Percentiles rank a stretch among this genome's conserved stretches.
phyloP scores from a whole-genome alignment of 2,329 filamentous ascomycete genomes.

The Didymella sp. region DNA sequence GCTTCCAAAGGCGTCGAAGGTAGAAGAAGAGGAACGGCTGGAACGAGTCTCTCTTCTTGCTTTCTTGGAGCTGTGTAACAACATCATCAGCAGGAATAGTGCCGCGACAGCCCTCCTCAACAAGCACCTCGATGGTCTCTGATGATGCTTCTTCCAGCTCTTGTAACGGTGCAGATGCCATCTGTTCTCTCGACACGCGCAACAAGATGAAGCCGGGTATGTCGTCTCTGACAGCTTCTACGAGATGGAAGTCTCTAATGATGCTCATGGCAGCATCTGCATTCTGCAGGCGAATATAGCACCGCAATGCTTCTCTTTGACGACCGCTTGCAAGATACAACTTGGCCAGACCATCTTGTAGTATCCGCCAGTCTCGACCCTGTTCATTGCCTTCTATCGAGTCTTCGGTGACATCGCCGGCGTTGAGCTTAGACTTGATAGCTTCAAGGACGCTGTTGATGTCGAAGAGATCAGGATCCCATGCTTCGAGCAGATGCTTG shows the following conservation, averaged over 20 bases:
- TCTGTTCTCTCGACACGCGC: slow-evolving; percentile 75
- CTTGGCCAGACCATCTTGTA: slow-evolving; percentile 85
- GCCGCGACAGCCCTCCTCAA: slow-evolving; percentile 89
- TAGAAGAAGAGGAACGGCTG: slow-evolving; percentile 90
- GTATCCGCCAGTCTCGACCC: slow-evolving; percentile 83
- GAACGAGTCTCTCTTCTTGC: slow-evolving; percentile 60
- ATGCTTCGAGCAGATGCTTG: slow-evolving; percentile 78
- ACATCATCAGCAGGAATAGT: slow-evolving; percentile 81
- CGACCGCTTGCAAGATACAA: slow-evolving; percentile 83
- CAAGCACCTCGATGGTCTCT: slow-evolving; percentile 84
- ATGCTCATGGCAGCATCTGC: slow-evolving; percentile 86
- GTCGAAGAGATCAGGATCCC: slow-evolving; percentile 86
- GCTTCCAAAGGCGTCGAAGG: slow-evolving; percentile 82
- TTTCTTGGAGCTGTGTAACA: slow-evolving; percentile 73
- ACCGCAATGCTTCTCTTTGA: slow-evolving; percentile 82
- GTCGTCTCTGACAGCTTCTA: slow-evolving; percentile 87
- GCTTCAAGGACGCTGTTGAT: slow-evolving; percentile 76
- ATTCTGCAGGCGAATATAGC: slow-evolving; percentile 90
- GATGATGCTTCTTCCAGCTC: slow-evolving; percentile 82
- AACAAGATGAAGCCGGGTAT: slow-evolving; percentile 88
- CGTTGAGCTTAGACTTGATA: slow-evolving; percentile 82
- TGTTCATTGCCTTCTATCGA: slow-evolving; percentile 75
- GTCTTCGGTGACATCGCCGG: slow-evolving; percentile 75
- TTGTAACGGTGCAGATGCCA: slow-evolving; percentile 67
- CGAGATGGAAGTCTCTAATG: slow-evolving; percentile 87